phyloP scores from a whole-genome alignment of 257 asterid genomes.

The Rhazya stricta region DNA sequence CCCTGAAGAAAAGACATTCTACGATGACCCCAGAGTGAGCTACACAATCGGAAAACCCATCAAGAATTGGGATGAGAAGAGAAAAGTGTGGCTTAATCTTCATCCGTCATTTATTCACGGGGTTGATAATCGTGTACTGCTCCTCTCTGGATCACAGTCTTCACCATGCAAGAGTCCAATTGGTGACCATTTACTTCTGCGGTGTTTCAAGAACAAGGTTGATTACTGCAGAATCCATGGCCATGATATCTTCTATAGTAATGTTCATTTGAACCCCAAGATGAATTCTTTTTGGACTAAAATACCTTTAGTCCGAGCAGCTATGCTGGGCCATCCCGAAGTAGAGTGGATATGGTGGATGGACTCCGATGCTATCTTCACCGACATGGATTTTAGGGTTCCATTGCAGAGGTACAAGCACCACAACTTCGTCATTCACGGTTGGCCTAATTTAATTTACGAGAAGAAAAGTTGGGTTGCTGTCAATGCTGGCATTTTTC shows the following conservation, averaged over 20 bases:
- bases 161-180: slow-evolving; percentile 47
- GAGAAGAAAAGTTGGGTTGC: slow-evolving; percentile 72
- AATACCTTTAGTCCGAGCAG: slow-evolving; percentile 52
- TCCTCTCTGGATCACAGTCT: slow-evolving; percentile 70
- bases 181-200: slow-evolving; percentile 74
- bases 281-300: slow-evolving; percentile 71
- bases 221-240: slow-evolving; percentile 88
- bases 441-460: slow-evolving; percentile 62
- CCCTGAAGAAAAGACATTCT: slow-evolving; percentile 39
- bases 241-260: slow-evolving; percentile 40
- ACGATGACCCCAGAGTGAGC: slow-evolving; percentile 50
- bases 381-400: slow-evolving; percentile 74
- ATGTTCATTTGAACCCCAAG: slow-evolving; percentile 32
- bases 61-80: slow-evolving; percentile 58
- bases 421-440: slow-evolving; percentile 60
- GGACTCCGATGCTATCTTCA: slow-evolving; percentile 74
- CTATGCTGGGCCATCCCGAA: slow-evolving; percentile 84
- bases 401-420: slow-evolving; percentile 56
- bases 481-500: slow-evolving; percentile 63
- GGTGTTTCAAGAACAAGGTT: slow-evolving; percentile 87
- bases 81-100: slow-evolving; percentile 48
- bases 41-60: slow-evolving; percentile 57
- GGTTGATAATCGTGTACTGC: slow-evolving; percentile 33
- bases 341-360: slow-evolving; percentile 76
- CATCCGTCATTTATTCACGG: slow-evolving; percentile 30